phyloP scores from a whole-genome alignment of 2,329 filamentous ascomycete genomes.

The Teratosphaeria gauchensis region DNA sequence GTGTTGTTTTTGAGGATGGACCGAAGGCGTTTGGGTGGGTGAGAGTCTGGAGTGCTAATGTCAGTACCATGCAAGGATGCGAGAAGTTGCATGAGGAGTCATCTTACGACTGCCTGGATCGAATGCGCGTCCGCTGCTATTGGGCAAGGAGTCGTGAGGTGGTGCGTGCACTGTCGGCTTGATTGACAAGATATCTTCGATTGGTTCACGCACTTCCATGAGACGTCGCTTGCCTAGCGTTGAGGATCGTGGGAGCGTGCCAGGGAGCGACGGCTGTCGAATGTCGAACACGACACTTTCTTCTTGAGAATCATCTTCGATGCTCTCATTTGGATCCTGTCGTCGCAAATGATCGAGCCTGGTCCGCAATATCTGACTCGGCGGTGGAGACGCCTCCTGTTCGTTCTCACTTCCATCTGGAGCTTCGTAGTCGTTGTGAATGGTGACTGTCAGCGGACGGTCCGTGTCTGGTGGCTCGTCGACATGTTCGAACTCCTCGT shows the following conservation, averaged over 20 bases:
- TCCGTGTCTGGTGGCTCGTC: neutral
- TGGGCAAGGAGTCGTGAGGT: neutral
- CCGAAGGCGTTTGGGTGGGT: conserved; percentile 3
- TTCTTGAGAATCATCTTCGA: neutral
- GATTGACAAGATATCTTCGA: conserved; percentile 6
- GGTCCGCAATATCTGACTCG: neutral
- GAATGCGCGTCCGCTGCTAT: neutral
- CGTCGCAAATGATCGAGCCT: neutral
- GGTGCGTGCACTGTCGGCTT: neutral
- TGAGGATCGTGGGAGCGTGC: conserved; percentile 1
- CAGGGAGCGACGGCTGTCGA: too few relatives aligned
- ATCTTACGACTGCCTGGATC: neutral
- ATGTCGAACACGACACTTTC: too few relatives aligned
- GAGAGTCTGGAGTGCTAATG: neutral
- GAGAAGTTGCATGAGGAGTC: too few relatives aligned
- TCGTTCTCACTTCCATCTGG: neutral
- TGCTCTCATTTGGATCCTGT: neutral
- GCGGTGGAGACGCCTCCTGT: neutral
- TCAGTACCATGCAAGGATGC: too few relatives aligned
- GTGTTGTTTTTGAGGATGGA: conserved; percentile 17
- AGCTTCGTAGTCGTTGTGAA: neutral
- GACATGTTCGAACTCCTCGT: neutral
- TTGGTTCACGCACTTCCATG: conserved; percentile 18
- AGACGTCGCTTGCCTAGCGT: conserved; percentile 3
- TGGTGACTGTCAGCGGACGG: neutral